Base-by-base conservation (phyloP, 2,329 filamentous ascomycete genomes). In the Curvularia sp. region DNA sequence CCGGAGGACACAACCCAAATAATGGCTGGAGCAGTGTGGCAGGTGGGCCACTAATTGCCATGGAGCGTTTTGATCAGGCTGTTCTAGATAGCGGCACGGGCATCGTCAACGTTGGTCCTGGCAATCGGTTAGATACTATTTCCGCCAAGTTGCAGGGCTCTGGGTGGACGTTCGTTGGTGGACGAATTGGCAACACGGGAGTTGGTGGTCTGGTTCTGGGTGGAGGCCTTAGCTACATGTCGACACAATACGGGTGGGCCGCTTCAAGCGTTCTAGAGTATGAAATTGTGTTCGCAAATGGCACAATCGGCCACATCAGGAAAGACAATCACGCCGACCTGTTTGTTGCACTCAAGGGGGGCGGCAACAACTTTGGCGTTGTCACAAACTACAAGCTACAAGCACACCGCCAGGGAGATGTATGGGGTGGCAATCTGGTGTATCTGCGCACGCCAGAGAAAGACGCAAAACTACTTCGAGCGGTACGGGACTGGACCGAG, bases 401-500 rank as follows among this genome's bases (percentile, higher is more conserved):
- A 48, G 66, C 68, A 18, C 60, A 63, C 38, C 60, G 38, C 3
- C 67, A 71, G 43, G 68, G 63, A 27, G 54, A 68, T 41, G 62
- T 82, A 49, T 83, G 82, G 81, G 81, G 80, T 49, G 81, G 81
- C n/a, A 79, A 79, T 66, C 74, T 79, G 28, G 62, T 82, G 45
- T 81, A 77, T 65, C 55, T 81, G 70, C 69, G 70, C 61, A 45
- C 64, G 63, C 46, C 74, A 73, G 65, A 70, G 75, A 65, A 77
- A 38, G 69, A 79, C 5, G 67, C 75, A 5, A 66, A 73, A 4
- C 50, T 87, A 1, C 74, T 86, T 12, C 72, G 73, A 2, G 83
- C 83, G 1, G 73, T 83, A 3, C 79, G 81, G 21, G 82, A 86
- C 70, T 87, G 87, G 64, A 85, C 84, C 5, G 79, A 83, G 63